A percentile compares a stretch with the other conserved stretches of the same genome.
Evolutionary conservation across 441 rosid species (phyloP).

Genomic region (Gossypium gossypioides): DNA sequence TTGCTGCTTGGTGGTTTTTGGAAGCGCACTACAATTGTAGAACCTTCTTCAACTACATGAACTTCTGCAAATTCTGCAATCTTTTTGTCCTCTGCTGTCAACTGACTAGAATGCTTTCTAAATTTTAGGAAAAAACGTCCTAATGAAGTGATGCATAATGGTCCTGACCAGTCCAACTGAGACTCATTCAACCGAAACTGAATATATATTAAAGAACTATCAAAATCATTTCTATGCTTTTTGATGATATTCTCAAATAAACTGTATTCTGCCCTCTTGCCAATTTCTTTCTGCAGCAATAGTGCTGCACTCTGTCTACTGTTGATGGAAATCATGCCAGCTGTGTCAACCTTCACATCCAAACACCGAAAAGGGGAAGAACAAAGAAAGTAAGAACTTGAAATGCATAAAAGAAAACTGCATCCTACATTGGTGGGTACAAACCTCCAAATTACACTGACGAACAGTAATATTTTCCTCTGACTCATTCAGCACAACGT

Average conservation of each 20-base stretch:
- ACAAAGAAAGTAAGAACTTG: conserved; percentile 6
- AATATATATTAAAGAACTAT: conserved; percentile 43
- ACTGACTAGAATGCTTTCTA: conserved; percentile 51
- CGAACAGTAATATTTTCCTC: conserved; percentile 57
- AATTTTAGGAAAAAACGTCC: conserved; percentile 86
- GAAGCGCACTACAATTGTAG: conserved; percentile 70
- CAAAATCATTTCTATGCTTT: conserved; percentile 61
- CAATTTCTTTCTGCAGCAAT: conserved; percentile 44
- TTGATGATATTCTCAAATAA: conserved; percentile 72
- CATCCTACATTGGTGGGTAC: conserved; percentile 19
- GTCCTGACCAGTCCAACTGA: conserved; percentile 81
- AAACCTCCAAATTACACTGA: conserved; percentile 77
- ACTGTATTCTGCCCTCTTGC: conserved; percentile 50
- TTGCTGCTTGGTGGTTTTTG: conserved; percentile 60
- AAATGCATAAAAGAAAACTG: conserved; percentile 10
- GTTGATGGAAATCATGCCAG: conserved; percentile 36
- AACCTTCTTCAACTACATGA: conserved; percentile 75
- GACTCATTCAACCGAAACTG: conserved; percentile 60
- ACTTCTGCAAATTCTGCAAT: conserved; percentile 61
- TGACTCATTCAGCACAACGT: conserved; percentile 64
- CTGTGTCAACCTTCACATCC: conserved; percentile 53
- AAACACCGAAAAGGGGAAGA: conserved; percentile 15
- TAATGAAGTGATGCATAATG: conserved; percentile 78
- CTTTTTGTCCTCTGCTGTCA: conserved; percentile 22
- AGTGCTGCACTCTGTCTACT: conserved; percentile 51